These are phyloP conservation scores for Oryza glaberrima DNA, from an alignment of 176 grass and related monocot species.

Conservation along the genomic window DNA sequence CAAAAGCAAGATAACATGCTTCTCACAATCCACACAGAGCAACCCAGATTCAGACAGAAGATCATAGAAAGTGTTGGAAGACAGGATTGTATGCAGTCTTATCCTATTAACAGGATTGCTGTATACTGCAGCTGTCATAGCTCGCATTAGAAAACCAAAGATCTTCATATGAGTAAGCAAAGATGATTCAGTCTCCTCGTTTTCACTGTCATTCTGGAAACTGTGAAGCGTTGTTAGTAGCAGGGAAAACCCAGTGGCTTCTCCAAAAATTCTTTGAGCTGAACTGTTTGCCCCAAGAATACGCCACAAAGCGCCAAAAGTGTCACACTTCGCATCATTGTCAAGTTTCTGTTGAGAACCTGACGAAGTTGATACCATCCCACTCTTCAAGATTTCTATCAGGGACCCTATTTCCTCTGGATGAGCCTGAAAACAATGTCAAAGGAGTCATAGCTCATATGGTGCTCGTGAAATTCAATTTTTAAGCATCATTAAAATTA, in stretches of 20 bases:
- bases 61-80: constrained; percentile 93
- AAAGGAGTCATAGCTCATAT: constrained; percentile 33
- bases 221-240: constrained; percentile 84
- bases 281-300: constrained; percentile 87
- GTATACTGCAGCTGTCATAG: constrained; percentile 87
- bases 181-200: constrained; percentile 50
- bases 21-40: constrained; percentile 93
- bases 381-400: constrained; percentile 94
- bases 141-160: constrained; percentile 87
- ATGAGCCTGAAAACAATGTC: constrained; percentile 76
- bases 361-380: constrained; percentile 83
- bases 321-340: constrained; percentile 90
- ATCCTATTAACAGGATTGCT: constrained; percentile 93
- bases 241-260: constrained; percentile 98
- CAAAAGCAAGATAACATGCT: constrained; percentile 90
- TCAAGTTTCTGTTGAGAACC: constrained; percentile 95
- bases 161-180: constrained; percentile 74
- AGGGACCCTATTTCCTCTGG: constrained; percentile 92
- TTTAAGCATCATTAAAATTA: constrained; percentile 28
- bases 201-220: constrained; percentile 72
- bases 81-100: constrained; percentile 84
- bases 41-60: constrained; percentile 92
- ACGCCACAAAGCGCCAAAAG: constrained; percentile 92
- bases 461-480: constrained; percentile 24
- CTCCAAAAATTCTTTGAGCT: constrained; percentile 91